A percentile compares a stretch with the other conserved stretches of the same genome.
Conservation (phyloP, 768 basidiomycete genomes). For the Lactarius sp. region DNA sequence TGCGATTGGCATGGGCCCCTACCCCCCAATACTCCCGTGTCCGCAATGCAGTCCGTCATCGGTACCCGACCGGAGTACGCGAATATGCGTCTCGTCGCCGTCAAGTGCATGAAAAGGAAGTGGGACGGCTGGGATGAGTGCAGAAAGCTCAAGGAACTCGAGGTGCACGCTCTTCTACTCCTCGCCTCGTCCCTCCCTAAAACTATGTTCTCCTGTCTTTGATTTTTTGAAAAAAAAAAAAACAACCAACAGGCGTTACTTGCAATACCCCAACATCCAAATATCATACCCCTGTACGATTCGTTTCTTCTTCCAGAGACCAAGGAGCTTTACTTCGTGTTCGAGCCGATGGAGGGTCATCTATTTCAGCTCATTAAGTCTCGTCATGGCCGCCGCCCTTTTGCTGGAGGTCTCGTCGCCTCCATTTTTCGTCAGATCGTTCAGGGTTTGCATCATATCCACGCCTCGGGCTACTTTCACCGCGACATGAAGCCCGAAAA, state of each 20-base stretch:
- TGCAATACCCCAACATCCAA: slow-evolving; percentile 90
- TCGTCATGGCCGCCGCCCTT: slow-evolving; percentile 86
- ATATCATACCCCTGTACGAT: slow-evolving; percentile 98
- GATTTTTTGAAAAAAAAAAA: neutral
- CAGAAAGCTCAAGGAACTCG: slow-evolving; percentile 89
- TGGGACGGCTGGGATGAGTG: slow-evolving; percentile 99
- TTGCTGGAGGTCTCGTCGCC: slow-evolving; percentile 95
- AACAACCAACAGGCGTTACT: slow-evolving; percentile 68
- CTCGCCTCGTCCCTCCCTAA: slow-evolving; percentile 22
- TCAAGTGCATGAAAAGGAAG: slow-evolving; percentile 97
- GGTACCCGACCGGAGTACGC: slow-evolving; percentile 91
- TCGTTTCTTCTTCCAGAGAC: slow-evolving; percentile 95
- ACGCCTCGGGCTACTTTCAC: slow-evolving; percentile 91
- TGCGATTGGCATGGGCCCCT: slow-evolving; percentile 98
- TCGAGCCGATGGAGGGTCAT: slow-evolving; percentile 99
- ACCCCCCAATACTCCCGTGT: slow-evolving; percentile 84
- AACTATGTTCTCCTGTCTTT: slow-evolving; percentile 11
- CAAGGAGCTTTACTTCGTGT: slow-evolving; percentile 98
- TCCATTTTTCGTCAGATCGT: slow-evolving; percentile 93
- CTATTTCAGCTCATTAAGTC: slow-evolving; percentile 98
- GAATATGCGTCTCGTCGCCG: slow-evolving; percentile 90
- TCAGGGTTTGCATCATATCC: slow-evolving; percentile 88
- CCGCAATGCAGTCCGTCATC: slow-evolving; percentile 94
- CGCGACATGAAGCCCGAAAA: slow-evolving; percentile 99
- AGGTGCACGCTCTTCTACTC: slow-evolving; percentile 50